These are phyloP conservation scores for Tylopilus sp. DNA, from an alignment of 1,284 basidiomycete species.

Conservation along the genomic window DNA sequence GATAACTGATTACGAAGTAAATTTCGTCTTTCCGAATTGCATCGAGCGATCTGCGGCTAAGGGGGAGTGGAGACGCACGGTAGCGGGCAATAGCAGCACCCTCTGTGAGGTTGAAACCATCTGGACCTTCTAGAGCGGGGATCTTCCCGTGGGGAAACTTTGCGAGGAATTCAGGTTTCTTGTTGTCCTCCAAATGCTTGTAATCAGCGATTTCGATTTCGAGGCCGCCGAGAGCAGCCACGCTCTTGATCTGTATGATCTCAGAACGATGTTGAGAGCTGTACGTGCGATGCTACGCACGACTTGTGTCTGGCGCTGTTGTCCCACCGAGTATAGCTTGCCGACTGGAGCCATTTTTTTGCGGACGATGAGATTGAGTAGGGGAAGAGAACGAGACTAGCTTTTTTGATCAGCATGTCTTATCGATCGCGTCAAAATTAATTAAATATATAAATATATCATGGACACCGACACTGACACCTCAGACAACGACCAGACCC, in stretches of 20 bases:
- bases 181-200: constrained; percentile 72
- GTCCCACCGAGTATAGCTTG: constrained; percentile 55
- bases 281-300: constrained; percentile 39
- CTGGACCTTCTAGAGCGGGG: constrained; percentile 74
- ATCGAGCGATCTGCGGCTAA: constrained; percentile 7
- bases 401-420: constrained; percentile 32
- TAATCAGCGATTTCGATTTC: constrained; percentile 59
- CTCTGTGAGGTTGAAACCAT: constrained; percentile 84
- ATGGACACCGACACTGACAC: constrained; percentile 30
- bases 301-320: constrained; percentile 43
- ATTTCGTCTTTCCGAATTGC: constrained; percentile 25
- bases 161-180: constrained; percentile 67
- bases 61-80: constrained; percentile 58
- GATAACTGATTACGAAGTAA: constrained; percentile 44
- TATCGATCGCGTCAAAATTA: constrained; percentile 31
- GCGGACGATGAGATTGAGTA: constrained; percentile 9
- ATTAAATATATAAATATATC: constrained; percentile 18
- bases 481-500: constrained; percentile 29
- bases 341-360: constrained; percentile 54
- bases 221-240: constrained; percentile 69
- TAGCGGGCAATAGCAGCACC: constrained; percentile 81
- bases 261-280: constrained; percentile 3
- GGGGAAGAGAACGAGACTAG: constrained; percentile 1
- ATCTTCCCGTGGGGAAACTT: constrained; percentile 87
- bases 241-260: constrained; percentile 58